Evolutionary conservation across 2,329 filamentous ascomycete species (phyloP).

Genomic region (Rachicladosporium sp.): DNA sequence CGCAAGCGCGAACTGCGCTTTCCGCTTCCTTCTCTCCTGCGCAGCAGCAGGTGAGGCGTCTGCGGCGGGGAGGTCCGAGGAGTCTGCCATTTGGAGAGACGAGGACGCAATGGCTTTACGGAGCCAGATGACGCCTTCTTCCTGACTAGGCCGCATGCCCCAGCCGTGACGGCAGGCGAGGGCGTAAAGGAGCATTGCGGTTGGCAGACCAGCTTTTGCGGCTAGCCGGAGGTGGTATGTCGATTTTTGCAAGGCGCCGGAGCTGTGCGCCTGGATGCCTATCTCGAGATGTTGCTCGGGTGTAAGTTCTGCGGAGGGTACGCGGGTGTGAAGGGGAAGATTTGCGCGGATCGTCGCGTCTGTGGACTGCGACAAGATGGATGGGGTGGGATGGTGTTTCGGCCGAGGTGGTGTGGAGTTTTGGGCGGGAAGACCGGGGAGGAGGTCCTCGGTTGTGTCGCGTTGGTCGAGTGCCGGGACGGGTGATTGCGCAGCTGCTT

Average conservation of each 20-base stretch:
- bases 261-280: constrained; percentile 81
- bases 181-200: constrained; percentile 91
- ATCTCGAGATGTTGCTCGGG: constrained; percentile 82
- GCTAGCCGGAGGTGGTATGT: constrained; percentile 91
- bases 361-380: constrained; percentile 25
- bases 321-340: constrained; percentile 37
- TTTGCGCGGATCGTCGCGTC: constrained; percentile 32
- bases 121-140: constrained; percentile 83
- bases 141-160: constrained; percentile 89
- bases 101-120: constrained; percentile 80
- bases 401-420: no score
- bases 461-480: no score
- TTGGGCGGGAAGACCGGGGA: no score
- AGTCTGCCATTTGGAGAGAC: constrained; percentile 11
- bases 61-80: constrained; percentile 37
- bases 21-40: constrained; percentile 65
- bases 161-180: constrained; percentile 91
- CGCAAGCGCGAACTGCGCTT: constrained; percentile 86
- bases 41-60: constrained; percentile 31
- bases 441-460: no score
- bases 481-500: no score
- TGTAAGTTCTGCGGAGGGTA: constrained; percentile 54
- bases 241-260: constrained; percentile 77
- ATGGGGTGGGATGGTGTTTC: constrained; percentile 24
- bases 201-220: constrained; percentile 72